Conservation (phyloP, 441 rosid species). For the Populus hybrid region DNA sequence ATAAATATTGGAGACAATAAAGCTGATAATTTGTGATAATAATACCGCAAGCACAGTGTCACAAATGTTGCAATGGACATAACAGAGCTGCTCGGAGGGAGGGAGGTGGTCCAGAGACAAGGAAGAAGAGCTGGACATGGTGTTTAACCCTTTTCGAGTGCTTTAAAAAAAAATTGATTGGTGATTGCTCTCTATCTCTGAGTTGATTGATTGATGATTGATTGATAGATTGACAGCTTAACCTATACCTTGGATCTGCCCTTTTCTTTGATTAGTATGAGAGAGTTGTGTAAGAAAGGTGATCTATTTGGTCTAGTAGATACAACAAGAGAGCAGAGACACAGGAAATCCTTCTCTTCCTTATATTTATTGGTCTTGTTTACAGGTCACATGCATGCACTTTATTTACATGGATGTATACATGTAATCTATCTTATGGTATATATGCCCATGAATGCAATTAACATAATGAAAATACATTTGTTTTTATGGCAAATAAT, state of each 20-base stretch:
- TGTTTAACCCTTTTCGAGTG: slow-evolving; percentile 23
- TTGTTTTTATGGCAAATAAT: slow-evolving; percentile 4
- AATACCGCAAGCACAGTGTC: slow-evolving; percentile 87
- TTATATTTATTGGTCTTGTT: slow-evolving; percentile 8
- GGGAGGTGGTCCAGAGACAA: slow-evolving; percentile 81
- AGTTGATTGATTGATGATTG: slow-evolving; percentile 45
- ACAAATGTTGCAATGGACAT: slow-evolving; percentile 92
- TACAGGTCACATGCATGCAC: slow-evolving; percentile 8
- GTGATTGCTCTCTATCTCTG: slow-evolving; percentile 30
- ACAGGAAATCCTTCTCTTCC: slow-evolving; percentile 16
- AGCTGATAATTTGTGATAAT: neutral
- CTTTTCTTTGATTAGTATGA: slow-evolving; percentile 15
- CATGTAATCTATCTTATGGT: slow-evolving; percentile 1
- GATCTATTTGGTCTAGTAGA: slow-evolving; percentile 20
- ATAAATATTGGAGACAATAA: neutral
- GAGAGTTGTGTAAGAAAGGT: slow-evolving; percentile 30
- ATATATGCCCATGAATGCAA: slow-evolving; percentile 4
- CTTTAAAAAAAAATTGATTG: slow-evolving; percentile 27
- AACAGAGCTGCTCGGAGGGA: slow-evolving; percentile 93
- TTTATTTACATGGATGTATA: slow-evolving; percentile 1
- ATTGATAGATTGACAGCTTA: slow-evolving; percentile 47
- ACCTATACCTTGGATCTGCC: slow-evolving; percentile 47
- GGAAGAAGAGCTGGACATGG: slow-evolving; percentile 62
- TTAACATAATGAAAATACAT: neutral
- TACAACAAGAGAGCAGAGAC: slow-evolving; percentile 8